Evolutionary conservation across 2,329 filamentous ascomycete species (phyloP).

Genomic region (Achaetomium macrosporum): DNA sequence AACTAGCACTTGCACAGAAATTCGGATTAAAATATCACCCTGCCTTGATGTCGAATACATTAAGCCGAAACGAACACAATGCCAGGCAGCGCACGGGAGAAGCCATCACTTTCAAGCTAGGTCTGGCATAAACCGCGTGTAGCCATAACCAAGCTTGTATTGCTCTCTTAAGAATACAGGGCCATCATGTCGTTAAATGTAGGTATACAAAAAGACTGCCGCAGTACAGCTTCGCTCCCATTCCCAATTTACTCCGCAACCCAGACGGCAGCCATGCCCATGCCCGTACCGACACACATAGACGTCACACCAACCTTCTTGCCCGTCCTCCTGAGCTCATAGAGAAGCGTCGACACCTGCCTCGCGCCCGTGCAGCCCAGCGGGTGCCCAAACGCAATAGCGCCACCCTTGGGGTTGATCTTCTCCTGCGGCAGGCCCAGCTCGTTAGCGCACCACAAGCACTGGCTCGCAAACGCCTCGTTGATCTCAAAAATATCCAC

Average conservation of each 20-base stretch:
- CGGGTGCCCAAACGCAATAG: constrained; percentile 93
- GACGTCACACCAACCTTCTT: constrained; percentile 86
- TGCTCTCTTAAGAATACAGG: constrained; percentile 9
- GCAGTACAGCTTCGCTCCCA: too few relatives aligned
- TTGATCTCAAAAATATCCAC: constrained; percentile 99
- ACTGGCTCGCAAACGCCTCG: constrained; percentile 95
- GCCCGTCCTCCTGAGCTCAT: constrained; percentile 77
- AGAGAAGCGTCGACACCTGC: constrained; percentile 87
- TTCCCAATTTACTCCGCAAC: constrained; percentile 53
- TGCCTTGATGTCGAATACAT: too few relatives aligned
- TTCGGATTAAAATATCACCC: too few relatives aligned
- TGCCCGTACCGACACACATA: constrained; percentile 95
- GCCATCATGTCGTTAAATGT: constrained; percentile 11
- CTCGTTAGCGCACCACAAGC: constrained; percentile 87
- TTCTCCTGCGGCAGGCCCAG: constrained; percentile 76
- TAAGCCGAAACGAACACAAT: too few relatives aligned
- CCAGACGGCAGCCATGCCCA: constrained; percentile 98
- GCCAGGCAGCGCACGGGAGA: too few relatives aligned
- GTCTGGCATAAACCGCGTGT: not conserved
- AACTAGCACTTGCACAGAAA: too few relatives aligned
- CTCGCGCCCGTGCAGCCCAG: constrained; percentile 90
- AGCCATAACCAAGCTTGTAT: constrained; percentile 4
- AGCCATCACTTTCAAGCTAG: too few relatives aligned
- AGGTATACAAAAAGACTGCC: constrained; percentile 16
- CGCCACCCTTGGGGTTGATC: constrained; percentile 95